Conservation (phyloP, 1,284 basidiomycete species). For the Rhodofomes roseus region DNA sequence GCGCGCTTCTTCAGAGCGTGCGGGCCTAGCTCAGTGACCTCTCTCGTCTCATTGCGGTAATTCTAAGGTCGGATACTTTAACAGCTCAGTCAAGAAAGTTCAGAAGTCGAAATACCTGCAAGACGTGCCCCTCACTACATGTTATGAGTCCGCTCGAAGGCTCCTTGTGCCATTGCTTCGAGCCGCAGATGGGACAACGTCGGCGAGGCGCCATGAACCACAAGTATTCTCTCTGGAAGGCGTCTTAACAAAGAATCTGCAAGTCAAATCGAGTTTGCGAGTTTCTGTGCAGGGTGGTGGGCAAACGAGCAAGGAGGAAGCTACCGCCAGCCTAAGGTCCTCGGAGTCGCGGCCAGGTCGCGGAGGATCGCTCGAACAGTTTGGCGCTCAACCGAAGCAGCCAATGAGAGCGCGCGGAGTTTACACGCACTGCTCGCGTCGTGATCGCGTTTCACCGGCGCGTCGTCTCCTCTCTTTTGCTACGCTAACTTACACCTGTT, state of each 20-base stretch:
- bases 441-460: slow-evolving; percentile 2
- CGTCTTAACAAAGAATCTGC: too few species aligned
- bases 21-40: slow-evolving; percentile 53
- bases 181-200: slow-evolving; percentile 68
- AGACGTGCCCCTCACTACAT: slow-evolving; percentile 76
- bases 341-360: too few species aligned
- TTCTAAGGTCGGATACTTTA: slow-evolving; percentile 39
- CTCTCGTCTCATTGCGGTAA: slow-evolving; percentile 69
- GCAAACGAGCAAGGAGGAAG: too few species aligned
- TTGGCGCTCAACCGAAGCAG: background rate
- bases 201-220: slow-evolving; percentile 45
- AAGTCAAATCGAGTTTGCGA: too few species aligned
- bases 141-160: slow-evolving; percentile 66
- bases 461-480: background rate
- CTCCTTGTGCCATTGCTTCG: slow-evolving; percentile 77
- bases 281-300: background rate
- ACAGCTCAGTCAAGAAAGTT: background rate
- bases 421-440: background rate
- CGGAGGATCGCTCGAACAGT: background rate
- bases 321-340: too few species aligned
- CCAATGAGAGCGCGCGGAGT: background rate
- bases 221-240: too few species aligned
- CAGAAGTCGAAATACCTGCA: slow-evolving; percentile 48
- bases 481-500: background rate
- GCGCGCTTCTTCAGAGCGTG: slow-evolving; percentile 60